phyloP scores from a whole-genome alignment of 2,329 filamentous ascomycete species.

The Phialocephala subalpina region DNA sequence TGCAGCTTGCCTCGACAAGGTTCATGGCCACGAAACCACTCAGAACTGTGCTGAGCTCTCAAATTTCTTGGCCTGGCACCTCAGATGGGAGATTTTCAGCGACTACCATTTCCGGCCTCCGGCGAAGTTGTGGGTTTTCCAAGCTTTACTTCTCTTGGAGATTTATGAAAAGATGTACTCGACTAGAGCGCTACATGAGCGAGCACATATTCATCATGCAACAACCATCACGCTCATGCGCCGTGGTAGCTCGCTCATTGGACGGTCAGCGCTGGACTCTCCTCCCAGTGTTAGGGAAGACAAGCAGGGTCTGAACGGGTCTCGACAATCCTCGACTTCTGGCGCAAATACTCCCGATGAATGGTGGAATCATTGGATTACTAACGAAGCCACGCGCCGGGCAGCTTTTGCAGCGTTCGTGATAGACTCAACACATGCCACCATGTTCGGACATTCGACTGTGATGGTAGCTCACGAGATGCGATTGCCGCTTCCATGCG shows the following conservation, averaged over 20 bases:
- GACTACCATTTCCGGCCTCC: slow-evolving; percentile 89
- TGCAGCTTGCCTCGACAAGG: slow-evolving; percentile 86
- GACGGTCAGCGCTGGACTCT: slow-evolving; percentile 83
- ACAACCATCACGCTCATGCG: slow-evolving; percentile 96
- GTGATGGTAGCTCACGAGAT: slow-evolving; percentile 98
- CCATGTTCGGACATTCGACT: slow-evolving; percentile 96
- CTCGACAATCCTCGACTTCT: slow-evolving; percentile 68
- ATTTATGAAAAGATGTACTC: slow-evolving; percentile 99
- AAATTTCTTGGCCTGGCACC: slow-evolving; percentile 89
- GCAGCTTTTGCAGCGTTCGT: slow-evolving; percentile 95
- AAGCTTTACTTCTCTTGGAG: slow-evolving; percentile 87
- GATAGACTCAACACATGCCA: slow-evolving; percentile 94
- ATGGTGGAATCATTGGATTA: slow-evolving; percentile 97
- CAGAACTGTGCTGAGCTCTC: slow-evolving; percentile 83
- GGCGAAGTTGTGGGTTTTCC: slow-evolving; percentile 95
- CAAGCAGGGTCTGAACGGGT: slow-evolving; percentile 55
- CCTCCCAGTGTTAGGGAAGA: slow-evolving; percentile 72
- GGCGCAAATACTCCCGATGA: slow-evolving; percentile 80
- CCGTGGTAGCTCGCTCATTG: slow-evolving; percentile 88
- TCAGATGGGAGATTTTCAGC: slow-evolving; percentile 95
- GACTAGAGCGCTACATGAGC: slow-evolving; percentile 88
- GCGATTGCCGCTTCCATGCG: slow-evolving; percentile 88
- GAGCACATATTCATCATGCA: slow-evolving; percentile 95
- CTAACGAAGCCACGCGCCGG: slow-evolving; percentile 87
- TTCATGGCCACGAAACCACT: slow-evolving; percentile 76